phyloP scores from a whole-genome alignment of 768 basidiomycete genomes.

The Rubroboletus pulcherrimus region DNA sequence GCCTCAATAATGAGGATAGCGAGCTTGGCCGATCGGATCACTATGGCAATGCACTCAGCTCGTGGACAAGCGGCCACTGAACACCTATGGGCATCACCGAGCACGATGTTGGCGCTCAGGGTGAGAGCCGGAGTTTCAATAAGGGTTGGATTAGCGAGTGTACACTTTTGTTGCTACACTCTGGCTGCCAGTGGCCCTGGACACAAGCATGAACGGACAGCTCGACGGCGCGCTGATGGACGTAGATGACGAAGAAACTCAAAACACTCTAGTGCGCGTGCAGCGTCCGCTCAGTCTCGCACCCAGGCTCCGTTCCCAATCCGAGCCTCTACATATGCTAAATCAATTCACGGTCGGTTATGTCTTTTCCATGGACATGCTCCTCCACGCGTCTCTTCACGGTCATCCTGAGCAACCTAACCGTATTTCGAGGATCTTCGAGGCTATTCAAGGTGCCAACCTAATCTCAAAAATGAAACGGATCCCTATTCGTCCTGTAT shows the following conservation, averaged over 20 bases:
- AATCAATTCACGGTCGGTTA: slow-evolving; percentile 58
- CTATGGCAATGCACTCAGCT: slow-evolving; percentile 10
- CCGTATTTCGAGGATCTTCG: slow-evolving; percentile 76
- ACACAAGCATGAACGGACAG: slow-evolving; percentile 19
- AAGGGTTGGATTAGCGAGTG: background rate
- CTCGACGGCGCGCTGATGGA: slow-evolving; percentile 25
- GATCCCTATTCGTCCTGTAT: slow-evolving; percentile 70
- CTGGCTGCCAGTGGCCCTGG: background rate
- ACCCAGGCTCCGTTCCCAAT: slow-evolving; percentile 24
- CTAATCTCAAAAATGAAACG: slow-evolving; percentile 70
- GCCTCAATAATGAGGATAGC: background rate
- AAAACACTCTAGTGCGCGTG: background rate
- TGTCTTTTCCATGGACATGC: slow-evolving; percentile 86
- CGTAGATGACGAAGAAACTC: slow-evolving; percentile 21
- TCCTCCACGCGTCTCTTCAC: slow-evolving; percentile 66
- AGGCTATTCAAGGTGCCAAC: slow-evolving; percentile 54
- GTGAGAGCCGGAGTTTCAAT: slow-evolving; percentile 23
- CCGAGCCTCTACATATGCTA: slow-evolving; percentile 29
- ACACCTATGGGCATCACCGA: background rate
- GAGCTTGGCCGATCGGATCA: slow-evolving; percentile 2
- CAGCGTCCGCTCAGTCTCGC: slow-evolving; percentile 21
- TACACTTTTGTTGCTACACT: slow-evolving; percentile 2
- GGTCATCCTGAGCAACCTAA: slow-evolving; percentile 74
- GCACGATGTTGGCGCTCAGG: background rate
- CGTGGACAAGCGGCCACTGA: background rate